These are phyloP conservation scores for Arxiozyma slooffiae DNA, from an alignment of 1,139 yeast species.

Conservation along the genomic window DNA sequence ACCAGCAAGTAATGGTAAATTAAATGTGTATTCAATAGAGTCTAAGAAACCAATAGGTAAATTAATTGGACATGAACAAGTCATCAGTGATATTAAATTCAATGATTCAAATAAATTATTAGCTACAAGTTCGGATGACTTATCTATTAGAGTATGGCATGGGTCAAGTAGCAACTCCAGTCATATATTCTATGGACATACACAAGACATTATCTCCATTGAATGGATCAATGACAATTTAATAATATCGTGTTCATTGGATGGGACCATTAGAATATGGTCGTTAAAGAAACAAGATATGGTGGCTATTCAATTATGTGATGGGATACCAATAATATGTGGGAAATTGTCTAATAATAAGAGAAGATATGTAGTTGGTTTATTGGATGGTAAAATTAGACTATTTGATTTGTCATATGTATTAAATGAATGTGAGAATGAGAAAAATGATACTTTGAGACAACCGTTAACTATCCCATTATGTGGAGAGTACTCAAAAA, in stretches of 20 bases:
- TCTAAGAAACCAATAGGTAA: slow-evolving; percentile 48
- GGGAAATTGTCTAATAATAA: slow-evolving; percentile 7
- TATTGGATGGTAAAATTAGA: slow-evolving; percentile 37
- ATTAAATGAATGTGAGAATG: slow-evolving; percentile 3
- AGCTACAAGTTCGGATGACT: slow-evolving; percentile 72
- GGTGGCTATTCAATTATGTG: slow-evolving; percentile 35
- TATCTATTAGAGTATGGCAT: slow-evolving; percentile 62
- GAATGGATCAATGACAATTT: slow-evolving; percentile 40
- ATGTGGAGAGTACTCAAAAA: background rate
- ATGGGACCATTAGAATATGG: slow-evolving; percentile 67
- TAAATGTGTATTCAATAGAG: slow-evolving; percentile 50
- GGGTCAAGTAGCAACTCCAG: slow-evolving; percentile 44
- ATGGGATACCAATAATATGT: slow-evolving; percentile 35
- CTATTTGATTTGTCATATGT: slow-evolving; percentile 16
- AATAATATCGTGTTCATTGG: slow-evolving; percentile 50
- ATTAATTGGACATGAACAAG: slow-evolving; percentile 58
- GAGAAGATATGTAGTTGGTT: slow-evolving; percentile 23
- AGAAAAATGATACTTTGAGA: background rate
- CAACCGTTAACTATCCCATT: background rate
- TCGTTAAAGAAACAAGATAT: slow-evolving; percentile 39
- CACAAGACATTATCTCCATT: slow-evolving; percentile 47
- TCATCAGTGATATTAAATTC: slow-evolving; percentile 49
- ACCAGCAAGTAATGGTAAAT: slow-evolving; percentile 46
- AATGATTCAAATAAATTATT: slow-evolving; percentile 44
- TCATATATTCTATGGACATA: slow-evolving; percentile 40